Conservation (phyloP, 2,329 filamentous ascomycete genomes). For the Aspergillus sclerotialis region DNA sequence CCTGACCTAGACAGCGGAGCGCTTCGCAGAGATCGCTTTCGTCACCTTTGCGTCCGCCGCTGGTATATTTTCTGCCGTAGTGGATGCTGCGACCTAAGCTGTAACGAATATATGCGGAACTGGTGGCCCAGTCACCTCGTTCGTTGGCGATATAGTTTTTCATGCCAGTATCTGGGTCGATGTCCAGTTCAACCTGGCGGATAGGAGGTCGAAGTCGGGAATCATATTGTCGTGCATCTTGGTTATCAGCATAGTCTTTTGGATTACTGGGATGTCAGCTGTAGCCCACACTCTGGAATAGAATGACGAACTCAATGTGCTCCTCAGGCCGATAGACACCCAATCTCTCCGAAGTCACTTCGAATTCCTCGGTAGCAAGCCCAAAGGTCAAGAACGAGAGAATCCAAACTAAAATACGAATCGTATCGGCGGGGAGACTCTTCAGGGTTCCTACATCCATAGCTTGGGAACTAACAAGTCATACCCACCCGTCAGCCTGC, state of each 20-base stretch:
- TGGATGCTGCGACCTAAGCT: constrained; percentile 69
- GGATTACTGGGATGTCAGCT: constrained; percentile 59
- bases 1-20: constrained; percentile 67
- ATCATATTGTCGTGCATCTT: constrained; percentile 73
- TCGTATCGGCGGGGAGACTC: constrained; percentile 68
- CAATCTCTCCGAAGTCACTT: constrained; percentile 72
- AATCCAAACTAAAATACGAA: constrained; percentile 73
- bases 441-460: constrained; percentile 75
- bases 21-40: constrained; percentile 77
- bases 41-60: constrained; percentile 56
- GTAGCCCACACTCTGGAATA: neutral
- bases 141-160: constrained; percentile 99
- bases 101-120: constrained; percentile 72
- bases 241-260: constrained; percentile 76
- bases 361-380: constrained; percentile 79
- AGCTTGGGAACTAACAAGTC: constrained; percentile 55
- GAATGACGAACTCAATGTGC: constrained; percentile 38
- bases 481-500: neutral
- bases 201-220: constrained; percentile 74
- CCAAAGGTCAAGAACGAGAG: constrained; percentile 75
- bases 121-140: constrained; percentile 78
- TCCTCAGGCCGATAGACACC: constrained; percentile 73
- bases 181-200: constrained; percentile 60
- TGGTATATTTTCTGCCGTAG: constrained; percentile 68
- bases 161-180: constrained; percentile 80